Percentiles rank a stretch among this genome's conserved stretches.
Conservation (phyloP, 192 early-diverging fungal species). For the Rhizoclosmatium globosum region DNA sequence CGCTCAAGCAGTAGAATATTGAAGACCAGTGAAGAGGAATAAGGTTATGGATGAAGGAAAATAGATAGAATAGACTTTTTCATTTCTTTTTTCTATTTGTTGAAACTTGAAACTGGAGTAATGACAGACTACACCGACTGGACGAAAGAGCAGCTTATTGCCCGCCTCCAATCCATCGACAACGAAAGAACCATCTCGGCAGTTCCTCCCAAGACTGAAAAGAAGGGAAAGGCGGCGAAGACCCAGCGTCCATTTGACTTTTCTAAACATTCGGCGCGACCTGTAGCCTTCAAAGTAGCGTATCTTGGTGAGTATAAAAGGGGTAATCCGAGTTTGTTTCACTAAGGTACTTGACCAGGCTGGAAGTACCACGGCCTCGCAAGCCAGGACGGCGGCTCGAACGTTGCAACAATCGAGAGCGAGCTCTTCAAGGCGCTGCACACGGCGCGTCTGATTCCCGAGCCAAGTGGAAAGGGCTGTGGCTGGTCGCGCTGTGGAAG, state of each 20-base stretch:
- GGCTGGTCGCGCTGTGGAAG: constrained; percentile 83
- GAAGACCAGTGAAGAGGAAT: background rate
- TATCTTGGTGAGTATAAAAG: constrained; percentile 68
- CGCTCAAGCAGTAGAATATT: background rate
- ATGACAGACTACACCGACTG: constrained; percentile 54
- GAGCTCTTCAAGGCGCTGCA: constrained; percentile 84
- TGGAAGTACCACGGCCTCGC: constrained; percentile 91
- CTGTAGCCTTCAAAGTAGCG: constrained; percentile 86
- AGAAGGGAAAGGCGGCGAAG: constrained; percentile 45
- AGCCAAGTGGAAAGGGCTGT: constrained; percentile 61
- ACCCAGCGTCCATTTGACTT: constrained; percentile 73
- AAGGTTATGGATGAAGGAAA: background rate
- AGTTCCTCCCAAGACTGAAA: constrained; percentile 4
- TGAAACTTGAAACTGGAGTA: background rate
- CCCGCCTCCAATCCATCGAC: constrained; percentile 40
- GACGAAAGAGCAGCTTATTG: constrained; percentile 65
- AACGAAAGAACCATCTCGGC: background rate
- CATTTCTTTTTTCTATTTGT: background rate
- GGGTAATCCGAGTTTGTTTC: background rate
- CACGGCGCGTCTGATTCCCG: constrained; percentile 77
- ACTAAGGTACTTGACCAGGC: constrained; percentile 33
- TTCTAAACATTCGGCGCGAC: constrained; percentile 74
- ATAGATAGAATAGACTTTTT: background rate
- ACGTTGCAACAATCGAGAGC: constrained; percentile 70
- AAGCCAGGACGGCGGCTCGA: constrained; percentile 65